Base-by-base conservation (phyloP, 2,329 filamentous ascomycete genomes). In the Beauveria sp. region DNA sequence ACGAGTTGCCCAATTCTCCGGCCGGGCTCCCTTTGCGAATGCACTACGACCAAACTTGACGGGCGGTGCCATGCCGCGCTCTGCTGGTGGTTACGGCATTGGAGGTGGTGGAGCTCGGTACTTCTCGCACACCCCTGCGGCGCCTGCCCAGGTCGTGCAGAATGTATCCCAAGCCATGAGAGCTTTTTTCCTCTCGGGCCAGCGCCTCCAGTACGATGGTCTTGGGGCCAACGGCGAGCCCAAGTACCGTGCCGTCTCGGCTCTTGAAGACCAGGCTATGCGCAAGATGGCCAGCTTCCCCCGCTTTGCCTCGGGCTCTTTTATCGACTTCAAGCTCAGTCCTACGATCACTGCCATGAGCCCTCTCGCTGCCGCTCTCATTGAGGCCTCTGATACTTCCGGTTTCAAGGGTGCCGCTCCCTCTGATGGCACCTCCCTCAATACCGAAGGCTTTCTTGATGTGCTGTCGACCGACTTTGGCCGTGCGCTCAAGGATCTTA, bases 141-240 rank as follows among this genome's bases (percentile, higher is more conserved):
- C 88, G 8, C 92, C 91, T 44, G 91, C 92, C 1, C 91, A 97
- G 72, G 91, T 97, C 52, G 84, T 97, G 56, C 89, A 94, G 73
- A 96, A 96, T 74, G 93, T 97, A n/a, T 96, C 91, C 14, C 87
- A 92, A 67, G 94, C 92, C 5, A 87, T 97, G 69, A 86, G 94
- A 59, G 92, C 92, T 14, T 97, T 99, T 75, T 88, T 91, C 76
- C 81, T 96, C n/a, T 92, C 90, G 0, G 94, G 94, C 0, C 86
- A 96, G 69, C 94, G 92, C 72, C 87, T 89, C 10, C 89, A 90
- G 62, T 97, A 92, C 68, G 90, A 96, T 71, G 93, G 93, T 14
- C 73, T 88, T 48, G 86, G 87, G 59, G 75, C 84, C 18, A 85
- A 82, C 12, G 92, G 92, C 50, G 86, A 92, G 74, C 89, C 89